phyloP scores from a whole-genome alignment of 2,329 filamentous ascomycete genomes.

The Cladosporium sp. region DNA sequence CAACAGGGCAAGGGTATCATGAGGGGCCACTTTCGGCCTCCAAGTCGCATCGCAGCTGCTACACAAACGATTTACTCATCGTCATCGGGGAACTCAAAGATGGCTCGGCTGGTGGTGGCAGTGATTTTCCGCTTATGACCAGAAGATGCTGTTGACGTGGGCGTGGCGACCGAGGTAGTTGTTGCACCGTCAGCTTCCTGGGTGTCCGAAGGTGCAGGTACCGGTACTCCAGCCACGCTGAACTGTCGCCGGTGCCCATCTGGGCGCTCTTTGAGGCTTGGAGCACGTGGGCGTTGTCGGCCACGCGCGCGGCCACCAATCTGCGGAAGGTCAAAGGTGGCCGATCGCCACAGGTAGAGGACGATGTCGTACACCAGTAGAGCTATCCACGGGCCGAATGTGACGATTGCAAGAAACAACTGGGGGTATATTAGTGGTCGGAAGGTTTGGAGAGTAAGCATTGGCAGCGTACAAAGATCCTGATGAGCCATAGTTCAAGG shows the following conservation, averaged over 20 bases:
- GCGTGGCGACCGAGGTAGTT: not conserved
- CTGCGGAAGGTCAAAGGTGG: conserved; percentile 61
- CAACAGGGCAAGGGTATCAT: not conserved
- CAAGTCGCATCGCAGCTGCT: not conserved
- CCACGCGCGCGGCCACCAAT: conserved; percentile 64
- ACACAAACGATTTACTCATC: conserved; percentile 8
- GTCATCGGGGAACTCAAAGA: conserved; percentile 18
- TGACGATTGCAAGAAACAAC: conserved; percentile 62
- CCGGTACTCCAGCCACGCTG: conserved; percentile 41
- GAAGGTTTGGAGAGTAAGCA: conserved; percentile 19
- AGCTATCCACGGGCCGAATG: conserved; percentile 64
- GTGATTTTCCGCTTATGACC: conserved; percentile 18
- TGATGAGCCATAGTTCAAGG: conserved; percentile 64
- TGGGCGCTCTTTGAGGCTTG: conserved; percentile 61
- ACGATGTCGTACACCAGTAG: conserved; percentile 65
- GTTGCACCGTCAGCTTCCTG: conserved; percentile 5
- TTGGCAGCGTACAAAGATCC: conserved; percentile 59
- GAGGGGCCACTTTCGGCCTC: not conserved
- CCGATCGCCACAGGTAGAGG: conserved; percentile 62
- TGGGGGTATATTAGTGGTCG: conserved; percentile 36
- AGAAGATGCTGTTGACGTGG: not conserved
- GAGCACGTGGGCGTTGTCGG: conserved; percentile 61
- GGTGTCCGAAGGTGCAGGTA: conserved; percentile 22
- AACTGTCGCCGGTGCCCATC: conserved; percentile 51
- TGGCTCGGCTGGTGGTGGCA: conserved; percentile 18